Conservation (phyloP, 2,329 filamentous ascomycete species). For the Escovopsis sp. region DNA sequence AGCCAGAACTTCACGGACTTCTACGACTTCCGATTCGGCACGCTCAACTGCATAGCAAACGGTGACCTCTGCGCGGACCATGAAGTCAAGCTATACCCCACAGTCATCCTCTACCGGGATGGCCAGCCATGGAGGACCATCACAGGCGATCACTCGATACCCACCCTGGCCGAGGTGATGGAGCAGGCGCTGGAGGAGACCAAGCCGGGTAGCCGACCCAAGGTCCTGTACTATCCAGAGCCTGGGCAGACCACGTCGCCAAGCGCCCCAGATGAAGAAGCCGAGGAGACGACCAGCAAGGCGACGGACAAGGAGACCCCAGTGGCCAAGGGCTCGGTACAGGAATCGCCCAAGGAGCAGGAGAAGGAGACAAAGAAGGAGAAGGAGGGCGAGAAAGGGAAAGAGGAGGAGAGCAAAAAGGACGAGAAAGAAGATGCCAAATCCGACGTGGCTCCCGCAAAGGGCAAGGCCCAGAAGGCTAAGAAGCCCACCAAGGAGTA, state of each 20-base stretch:
- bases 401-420: constrained; percentile 11
- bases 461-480: constrained; percentile 20
- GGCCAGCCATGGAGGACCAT: constrained; percentile 51
- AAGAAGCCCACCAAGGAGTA: constrained; percentile 38
- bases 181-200: constrained; percentile 64
- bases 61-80: constrained; percentile 61
- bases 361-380: constrained; percentile 15
- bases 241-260: constrained; percentile 43
- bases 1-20: constrained; percentile 54
- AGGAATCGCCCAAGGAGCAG: constrained; percentile 10
- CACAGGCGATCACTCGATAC: constrained; percentile 52
- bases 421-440: constrained; percentile 12
- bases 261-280: constrained; percentile 4
- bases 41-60: constrained; percentile 72
- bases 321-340: constrained; percentile 9
- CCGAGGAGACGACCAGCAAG: not conserved
- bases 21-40: constrained; percentile 81
- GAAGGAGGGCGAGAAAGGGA: constrained; percentile 12
- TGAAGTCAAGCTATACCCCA: constrained; percentile 56
- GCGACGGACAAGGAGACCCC: constrained; percentile 1
- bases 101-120: constrained; percentile 65
- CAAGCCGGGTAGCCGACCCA: constrained; percentile 65
- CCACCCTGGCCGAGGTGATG: constrained; percentile 50
- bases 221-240: constrained; percentile 51
- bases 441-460: constrained; percentile 12